Conservation (phyloP, 345 rosid genomes). For the Eucalyptus curtisii region DNA sequence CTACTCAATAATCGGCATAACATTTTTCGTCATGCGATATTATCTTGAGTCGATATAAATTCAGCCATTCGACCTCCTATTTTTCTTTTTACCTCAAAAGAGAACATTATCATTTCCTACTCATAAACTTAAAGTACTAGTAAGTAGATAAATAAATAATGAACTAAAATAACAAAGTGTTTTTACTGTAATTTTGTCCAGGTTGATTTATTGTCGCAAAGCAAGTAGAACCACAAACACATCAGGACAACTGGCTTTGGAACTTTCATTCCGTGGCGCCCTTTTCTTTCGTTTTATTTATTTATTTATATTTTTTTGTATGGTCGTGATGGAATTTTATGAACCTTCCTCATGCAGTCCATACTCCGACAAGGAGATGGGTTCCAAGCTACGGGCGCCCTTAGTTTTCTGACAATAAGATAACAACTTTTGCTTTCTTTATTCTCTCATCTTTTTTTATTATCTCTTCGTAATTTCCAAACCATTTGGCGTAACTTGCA, state of each 20-base stretch:
- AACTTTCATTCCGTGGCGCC: background rate
- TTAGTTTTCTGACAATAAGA: background rate
- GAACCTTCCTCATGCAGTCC: background rate
- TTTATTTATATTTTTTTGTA: background rate
- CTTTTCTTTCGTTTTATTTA: background rate
- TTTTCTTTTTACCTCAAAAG: background rate
- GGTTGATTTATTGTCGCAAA: background rate
- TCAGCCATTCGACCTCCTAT: rapidly evolving
- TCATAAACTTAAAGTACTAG: background rate
- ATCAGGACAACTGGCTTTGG: background rate
- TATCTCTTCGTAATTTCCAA: background rate
- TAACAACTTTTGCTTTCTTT: background rate
- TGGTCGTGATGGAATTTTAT: background rate
- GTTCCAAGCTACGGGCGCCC: background rate
- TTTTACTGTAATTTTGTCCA: background rate
- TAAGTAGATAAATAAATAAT: background rate
- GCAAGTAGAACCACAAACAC: background rate
- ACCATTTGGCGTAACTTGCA: background rate
- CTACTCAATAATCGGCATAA: background rate
- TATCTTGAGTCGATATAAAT: background rate
- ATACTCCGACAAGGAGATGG: background rate
- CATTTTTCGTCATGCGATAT: background rate
- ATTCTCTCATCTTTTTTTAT: background rate
- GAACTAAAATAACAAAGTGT: background rate
- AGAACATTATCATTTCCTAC: background rate